Evolutionary conservation across 495 filamentous ascomycete species (phyloP), one percentile per base, ranked within the genome.

Genomic region (Astrothelium macrocarpum): DNA sequence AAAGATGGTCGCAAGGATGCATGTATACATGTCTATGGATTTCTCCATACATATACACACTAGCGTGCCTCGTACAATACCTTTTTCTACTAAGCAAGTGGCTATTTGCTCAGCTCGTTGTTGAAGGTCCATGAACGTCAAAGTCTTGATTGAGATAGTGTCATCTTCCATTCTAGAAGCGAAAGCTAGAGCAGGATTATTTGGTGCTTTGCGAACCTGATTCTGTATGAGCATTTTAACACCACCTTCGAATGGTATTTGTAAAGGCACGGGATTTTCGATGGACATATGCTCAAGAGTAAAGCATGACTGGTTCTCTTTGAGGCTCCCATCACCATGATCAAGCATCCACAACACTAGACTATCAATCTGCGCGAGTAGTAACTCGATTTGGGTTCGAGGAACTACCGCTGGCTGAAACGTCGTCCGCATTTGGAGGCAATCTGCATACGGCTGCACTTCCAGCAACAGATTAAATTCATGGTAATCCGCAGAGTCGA

Each of bases 381-480:
- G 78, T 16, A 78, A n/a, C 10, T 77, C 65, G 4, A 80, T 71
- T 63, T 88, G 85, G 16, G 72, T 68, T 26, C 59, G 56, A 0
- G 82, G 76, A 20, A 88, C 67, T 14, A 81, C 32, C 1, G 80
- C 71, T 9, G 74, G 45, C 60, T 85, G 75, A 67, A 80, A 87
- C 36, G 82, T 85, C 11, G 75, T 79, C 20, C 63, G 2, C 1
- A 56, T 49, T 18, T 29, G 29, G 1, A 70, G 25, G 32, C 14
- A 23, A n/a, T 25, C 34, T 4, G n/a, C 64, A 1, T 62, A 64
- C 0, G 90, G 90, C 66, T 87, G 84, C 29, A 91, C 73, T 69
- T 93, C 90, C 4, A 95, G 65, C 32, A 89, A 78, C 2, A 94
- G 72, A 31, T 83, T 83, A 59, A 89, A 90, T 68, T 93, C 90